Evolutionary conservation across 352 stramenopile genomes (phyloP), one percentile per base, ranked within the genome.

Genomic region (Phytophthora ramorum): DNA sequence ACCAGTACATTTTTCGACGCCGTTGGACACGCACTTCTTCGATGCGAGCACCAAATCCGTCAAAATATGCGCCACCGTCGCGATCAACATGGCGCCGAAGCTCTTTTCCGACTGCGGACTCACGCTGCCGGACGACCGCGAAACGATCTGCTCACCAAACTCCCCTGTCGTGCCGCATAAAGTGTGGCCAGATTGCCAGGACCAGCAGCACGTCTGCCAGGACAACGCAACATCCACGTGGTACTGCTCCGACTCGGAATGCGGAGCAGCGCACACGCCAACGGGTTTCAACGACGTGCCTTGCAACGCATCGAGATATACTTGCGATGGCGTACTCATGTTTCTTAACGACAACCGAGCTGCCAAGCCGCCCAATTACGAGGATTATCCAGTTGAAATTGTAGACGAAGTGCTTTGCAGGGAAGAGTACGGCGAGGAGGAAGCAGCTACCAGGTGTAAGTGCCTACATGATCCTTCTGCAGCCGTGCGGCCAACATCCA

Each of bases 281-380:
- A 5, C 32, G 12, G 83, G 82, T 12, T 93, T 95, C 64, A 77
- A 79, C 17, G 71, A 90, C 53, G 71, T 64, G 16, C 84, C 82
- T 16, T 95, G 86, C 58, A 86, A 89, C 26, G 30, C 59, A 1
- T 72, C 75, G 3, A 58, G 78, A 19, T 63, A 77, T 52, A 95
- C 84, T 1, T 95, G 86, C 58, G 66, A 69, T 44, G 81, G 81
- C 47, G 67, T 69, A 34, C 68, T 92, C 48, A 82, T 82, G 75
- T 85, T 93, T 57, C 69, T 95, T 16, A 92, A 95, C 70, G 84
- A 95, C 51, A 91, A 92, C 46, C 77, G 83, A 0, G 83, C 76
- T 0, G 86, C 82, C 6, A 94, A 94, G 58, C 86, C 86, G n/a
- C 78, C 80, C 8, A 83, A 87, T 57, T 92, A 81, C 59, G 81